Evolutionary conservation across 371 early-diverging fungal species (phyloP).

Genomic region (Rhizopus arrhizus): DNA sequence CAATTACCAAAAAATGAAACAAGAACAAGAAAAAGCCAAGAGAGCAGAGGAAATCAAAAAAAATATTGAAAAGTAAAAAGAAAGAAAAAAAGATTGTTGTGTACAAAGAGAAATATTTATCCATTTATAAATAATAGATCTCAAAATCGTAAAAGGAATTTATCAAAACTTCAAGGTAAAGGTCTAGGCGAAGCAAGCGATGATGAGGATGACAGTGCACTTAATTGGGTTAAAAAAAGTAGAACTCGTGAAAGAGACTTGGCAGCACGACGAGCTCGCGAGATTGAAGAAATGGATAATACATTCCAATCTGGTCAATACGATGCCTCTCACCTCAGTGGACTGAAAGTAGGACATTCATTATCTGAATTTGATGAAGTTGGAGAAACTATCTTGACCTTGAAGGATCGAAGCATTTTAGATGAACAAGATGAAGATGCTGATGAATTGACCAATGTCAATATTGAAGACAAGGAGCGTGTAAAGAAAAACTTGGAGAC

Average conservation of each 20-base stretch:
- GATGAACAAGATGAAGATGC: conserved; percentile 71
- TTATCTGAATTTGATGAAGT: conserved; percentile 72
- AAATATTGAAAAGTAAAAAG: conserved; percentile 55
- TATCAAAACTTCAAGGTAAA: conserved; percentile 66
- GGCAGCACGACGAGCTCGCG: conserved; percentile 55
- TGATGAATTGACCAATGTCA: conserved; percentile 74
- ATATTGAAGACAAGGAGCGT: conserved; percentile 71
- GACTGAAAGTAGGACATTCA: conserved; percentile 79
- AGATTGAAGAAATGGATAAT: conserved; percentile 48
- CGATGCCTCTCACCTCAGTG: conserved; percentile 62
- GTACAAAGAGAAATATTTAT: conserved; percentile 5
- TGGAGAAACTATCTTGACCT: conserved; percentile 80
- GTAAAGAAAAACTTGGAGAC: conserved; percentile 74
- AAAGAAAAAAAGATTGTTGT: not conserved
- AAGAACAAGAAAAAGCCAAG: conserved; percentile 51
- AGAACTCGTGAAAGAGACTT: conserved; percentile 55
- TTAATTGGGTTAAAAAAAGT: conserved; percentile 66
- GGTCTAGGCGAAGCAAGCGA: conserved; percentile 74
- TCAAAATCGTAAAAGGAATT: conserved; percentile 59
- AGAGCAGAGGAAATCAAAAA: conserved; percentile 54
- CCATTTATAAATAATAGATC: conserved; percentile 38
- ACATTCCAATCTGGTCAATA: conserved; percentile 39
- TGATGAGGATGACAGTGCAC: conserved; percentile 57
- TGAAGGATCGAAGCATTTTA: conserved; percentile 81
- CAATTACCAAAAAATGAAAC: conserved; percentile 60